These are phyloP conservation scores for Corchorus capsularis DNA, from an alignment of 345 rosid species.

Conservation along the genomic window DNA sequence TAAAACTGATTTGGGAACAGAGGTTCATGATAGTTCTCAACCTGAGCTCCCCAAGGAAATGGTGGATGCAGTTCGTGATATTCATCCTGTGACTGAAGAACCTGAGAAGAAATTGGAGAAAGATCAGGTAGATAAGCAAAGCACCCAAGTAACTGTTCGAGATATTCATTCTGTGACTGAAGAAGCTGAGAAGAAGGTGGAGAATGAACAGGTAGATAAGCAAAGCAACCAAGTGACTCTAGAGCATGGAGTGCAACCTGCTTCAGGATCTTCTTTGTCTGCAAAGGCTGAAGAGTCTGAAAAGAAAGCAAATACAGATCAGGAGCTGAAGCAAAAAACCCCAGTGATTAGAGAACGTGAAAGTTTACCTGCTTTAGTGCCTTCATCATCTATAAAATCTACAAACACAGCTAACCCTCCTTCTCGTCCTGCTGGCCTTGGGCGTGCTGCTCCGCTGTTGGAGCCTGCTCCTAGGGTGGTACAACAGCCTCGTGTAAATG, in stretches of 20 bases:
- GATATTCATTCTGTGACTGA: constrained; percentile 29
- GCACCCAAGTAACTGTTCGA: constrained; percentile 20
- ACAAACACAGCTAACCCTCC: constrained; percentile 38
- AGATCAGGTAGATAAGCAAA: constrained; percentile 31
- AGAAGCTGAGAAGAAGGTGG: constrained; percentile 36
- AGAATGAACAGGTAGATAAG: constrained; percentile 29
- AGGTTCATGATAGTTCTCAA: constrained; percentile 27
- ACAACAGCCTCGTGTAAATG: constrained; percentile 81
- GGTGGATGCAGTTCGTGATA: constrained; percentile 30
- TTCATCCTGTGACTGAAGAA: constrained; percentile 30
- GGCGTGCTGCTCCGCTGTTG: constrained; percentile 78
- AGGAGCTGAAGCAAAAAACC: constrained; percentile 29
- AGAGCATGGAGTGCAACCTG: constrained; percentile 10
- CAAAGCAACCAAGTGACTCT: constrained; percentile 26
- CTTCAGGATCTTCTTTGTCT: constrained; percentile 4
- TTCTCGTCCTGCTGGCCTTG: constrained; percentile 92
- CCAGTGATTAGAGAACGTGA: constrained; percentile 35
- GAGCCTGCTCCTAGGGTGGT: constrained; percentile 75
- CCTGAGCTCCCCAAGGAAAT: constrained; percentile 29
- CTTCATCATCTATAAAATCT: constrained; percentile 45
- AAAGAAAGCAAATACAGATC: constrained; percentile 30
- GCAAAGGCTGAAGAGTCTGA: constrained; percentile 5
- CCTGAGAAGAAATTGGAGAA: constrained; percentile 34
- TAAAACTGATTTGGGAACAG: constrained; percentile 26
- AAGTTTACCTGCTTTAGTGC: constrained; percentile 23